Evolutionary conservation across 2,329 filamentous ascomycete genomes (phyloP), one percentile per base, ranked within the genome.

Genomic region (Drechslerella stenobrocha): DNA sequence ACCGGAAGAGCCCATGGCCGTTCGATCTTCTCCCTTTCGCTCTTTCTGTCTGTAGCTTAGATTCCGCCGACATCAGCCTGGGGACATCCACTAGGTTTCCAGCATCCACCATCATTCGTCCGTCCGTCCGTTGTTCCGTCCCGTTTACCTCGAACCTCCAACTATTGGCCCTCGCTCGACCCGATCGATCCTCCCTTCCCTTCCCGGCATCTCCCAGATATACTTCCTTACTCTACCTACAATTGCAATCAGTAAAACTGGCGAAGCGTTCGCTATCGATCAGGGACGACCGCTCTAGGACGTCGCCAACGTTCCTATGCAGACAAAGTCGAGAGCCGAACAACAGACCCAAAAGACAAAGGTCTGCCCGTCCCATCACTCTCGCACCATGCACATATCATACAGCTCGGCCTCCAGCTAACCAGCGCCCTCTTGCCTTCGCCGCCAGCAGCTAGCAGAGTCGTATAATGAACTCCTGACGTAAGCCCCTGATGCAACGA

Each of bases 401-500:
- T 59, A 42, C 9, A 34, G 53, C 2, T 57, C 34, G 52, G 34
- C 15, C 32, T 46, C 18, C 24, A 45, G 35, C 47, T 45, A 40
- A 70, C 47, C 51, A 28, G 46, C 23, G 46, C 18, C n/a, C 65
- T 51, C 9, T 59, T 60, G 24, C 48, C 46, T 56, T 52, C 34
- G 40, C 20, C 30, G 48, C 48, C 69, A 65, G 40, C 59, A 96
- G 91, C 91, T 98, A 81, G 90, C 91, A 76, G 89, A 87, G 78
- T 97, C 93, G 73, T 98, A 98, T 80, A 89, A 95, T 80, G 88
- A 95, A 79, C 84, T 98, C 74, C 84, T 98, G 74, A 88, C 95
- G 61, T 66, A 90, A 95, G 85, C 47, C 46, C 53, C 52, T 55
- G 59, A 50, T 37, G 15, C 22, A 58, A 51, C 26, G 55, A 23